These are phyloP conservation scores for Cystobasidium onofrii DNA, from an alignment of 768 basidiomycete genomes.

Conservation along the genomic window DNA sequence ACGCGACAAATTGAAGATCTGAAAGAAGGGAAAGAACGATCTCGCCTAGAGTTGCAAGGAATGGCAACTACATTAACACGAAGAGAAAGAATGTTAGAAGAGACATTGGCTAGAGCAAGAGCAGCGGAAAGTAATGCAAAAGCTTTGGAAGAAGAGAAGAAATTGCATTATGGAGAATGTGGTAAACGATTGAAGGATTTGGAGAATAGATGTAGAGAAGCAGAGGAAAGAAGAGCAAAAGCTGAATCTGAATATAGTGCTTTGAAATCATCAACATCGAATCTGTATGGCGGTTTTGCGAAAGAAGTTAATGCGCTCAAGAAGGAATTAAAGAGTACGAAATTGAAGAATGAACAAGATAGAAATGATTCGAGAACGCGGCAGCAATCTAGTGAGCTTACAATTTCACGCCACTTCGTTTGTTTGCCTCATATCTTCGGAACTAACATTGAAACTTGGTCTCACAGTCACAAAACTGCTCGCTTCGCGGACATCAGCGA, in stretches of 20 bases:
- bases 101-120: conserved; percentile 18
- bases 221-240: conserved; percentile 17
- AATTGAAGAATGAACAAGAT: conserved; percentile 18
- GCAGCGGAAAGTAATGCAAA: conserved; percentile 5
- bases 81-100: conserved; percentile 26
- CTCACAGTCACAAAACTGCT: not conserved
- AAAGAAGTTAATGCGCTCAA: conserved; percentile 5
- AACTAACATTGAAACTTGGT: too few relatives aligned
- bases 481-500: conserved; percentile 2
- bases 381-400: conserved; percentile 4
- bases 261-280: not conserved
- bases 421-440: too few relatives aligned
- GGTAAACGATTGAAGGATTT: not conserved
- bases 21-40: conserved; percentile 19
- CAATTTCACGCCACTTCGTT: not conserved
- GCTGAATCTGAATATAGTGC: conserved; percentile 28
- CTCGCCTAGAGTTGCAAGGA: conserved; percentile 8
- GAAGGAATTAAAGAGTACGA: conserved; percentile 14
- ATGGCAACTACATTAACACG: conserved; percentile 18
- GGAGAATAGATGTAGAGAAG: conserved; percentile 14
- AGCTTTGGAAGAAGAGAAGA: conserved; percentile 17
- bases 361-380: conserved; percentile 21
- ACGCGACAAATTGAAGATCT: conserved; percentile 27
- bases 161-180: conserved; percentile 16
- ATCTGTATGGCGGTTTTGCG: conserved; percentile 11